Evolutionary conservation across 495 filamentous ascomycete species (phyloP), one percentile per base, ranked within the genome.

Genomic region (Annulohypoxylon bovei): DNA sequence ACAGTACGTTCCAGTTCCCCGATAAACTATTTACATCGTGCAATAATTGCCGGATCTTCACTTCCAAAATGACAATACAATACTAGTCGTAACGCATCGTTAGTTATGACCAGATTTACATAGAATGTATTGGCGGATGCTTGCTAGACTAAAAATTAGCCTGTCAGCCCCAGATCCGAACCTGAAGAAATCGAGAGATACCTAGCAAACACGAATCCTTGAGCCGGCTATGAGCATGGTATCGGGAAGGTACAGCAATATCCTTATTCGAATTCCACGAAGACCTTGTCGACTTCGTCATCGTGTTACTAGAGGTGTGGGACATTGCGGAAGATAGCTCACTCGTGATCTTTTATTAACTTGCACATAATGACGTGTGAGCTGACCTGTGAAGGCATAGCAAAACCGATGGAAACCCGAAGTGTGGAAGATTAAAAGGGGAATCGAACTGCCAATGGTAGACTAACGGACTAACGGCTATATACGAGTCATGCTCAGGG

Each of bases 401-500:
- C 6, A 50, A 63, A 18, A 23, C 23, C 9, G 8, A 18, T 32
- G 5, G 20, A n/a, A 20, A n/a, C 14, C 9, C 25, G 25, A 39
- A 11, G 52, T n/a, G 12, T 39, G 50, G 33, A 27, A 30, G 6
- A 30, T 14, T 30, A 49, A 39, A 28, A 18, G 23, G 39, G 4
- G 3, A 40, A 44, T 16, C 18, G 12, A 40, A 40, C 14, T 9
- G 37, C 22, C 44, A 16, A 42, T 1, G 49, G 6, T 40, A 40
- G 14, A 40, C 37, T 35, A 8, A 3, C 33, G 14, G 28, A 42
- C 22, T 11, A 44, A 46, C n/a, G 12, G 25, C 33, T 23, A 25
- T 30, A 32, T 44, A 28, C 67, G 46, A 65, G 46, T 70, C 55
- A 55, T 65, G 35, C n/a, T 56, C 14, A 22, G 59, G 53, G 30